Conservation (phyloP, 176 grass and related monocot species). For the Hordeum vulgare region DNA sequence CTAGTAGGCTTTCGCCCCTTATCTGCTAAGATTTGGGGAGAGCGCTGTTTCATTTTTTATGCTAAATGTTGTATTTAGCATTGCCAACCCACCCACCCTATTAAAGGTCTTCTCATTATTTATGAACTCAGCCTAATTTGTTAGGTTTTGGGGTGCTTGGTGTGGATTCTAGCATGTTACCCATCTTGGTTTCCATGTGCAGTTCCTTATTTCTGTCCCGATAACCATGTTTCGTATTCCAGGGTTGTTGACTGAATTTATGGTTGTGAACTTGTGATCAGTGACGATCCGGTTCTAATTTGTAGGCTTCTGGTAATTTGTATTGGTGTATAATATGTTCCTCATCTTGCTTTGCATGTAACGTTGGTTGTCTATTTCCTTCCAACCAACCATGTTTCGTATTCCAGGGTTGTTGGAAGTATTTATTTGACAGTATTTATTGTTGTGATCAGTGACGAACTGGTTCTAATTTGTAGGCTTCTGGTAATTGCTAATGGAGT, state of each 20-base stretch:
- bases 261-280: too few relatives aligned
- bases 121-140: not conserved
- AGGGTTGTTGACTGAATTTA: not conserved
- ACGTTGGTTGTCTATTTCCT: not conserved
- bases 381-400: not conserved
- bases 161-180: not conserved
- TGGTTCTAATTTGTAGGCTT: not conserved
- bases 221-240: not conserved
- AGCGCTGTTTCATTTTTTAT: not conserved
- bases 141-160: not conserved
- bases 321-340: not conserved
- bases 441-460: too few relatives aligned
- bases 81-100: not conserved
- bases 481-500: not conserved
- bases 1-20: not conserved
- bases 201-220: not conserved
- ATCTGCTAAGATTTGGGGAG: not conserved
- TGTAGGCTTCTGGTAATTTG: not conserved
- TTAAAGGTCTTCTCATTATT: not conserved
- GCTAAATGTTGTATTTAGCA: not conserved
- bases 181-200: constrained; percentile 9
- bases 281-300: not conserved
- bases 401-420: not conserved
- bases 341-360: not conserved
- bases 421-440: too few relatives aligned